Conservation (phyloP, 345 rosid genomes). For the Cardamine chenopodiifolia region DNA sequence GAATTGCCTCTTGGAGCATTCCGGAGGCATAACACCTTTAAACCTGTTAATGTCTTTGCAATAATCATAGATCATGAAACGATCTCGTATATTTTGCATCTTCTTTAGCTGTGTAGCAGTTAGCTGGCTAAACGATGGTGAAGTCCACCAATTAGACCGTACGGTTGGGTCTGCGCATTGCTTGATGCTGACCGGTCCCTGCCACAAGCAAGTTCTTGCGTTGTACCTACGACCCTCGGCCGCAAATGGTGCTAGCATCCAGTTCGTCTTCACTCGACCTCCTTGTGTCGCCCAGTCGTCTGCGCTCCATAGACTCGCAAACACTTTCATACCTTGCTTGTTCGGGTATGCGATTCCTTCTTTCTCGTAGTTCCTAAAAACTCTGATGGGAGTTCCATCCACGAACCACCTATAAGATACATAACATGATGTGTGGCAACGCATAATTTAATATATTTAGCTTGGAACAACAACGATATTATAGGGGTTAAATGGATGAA, state of each 20-base stretch:
- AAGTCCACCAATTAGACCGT: conserved; percentile 64
- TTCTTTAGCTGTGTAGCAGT: conserved; percentile 45
- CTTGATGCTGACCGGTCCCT: conserved; percentile 54
- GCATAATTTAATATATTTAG: not conserved
- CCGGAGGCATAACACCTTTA: conserved; percentile 63
- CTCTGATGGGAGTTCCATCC: conserved; percentile 62
- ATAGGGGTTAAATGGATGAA: not conserved
- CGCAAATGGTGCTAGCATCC: conserved; percentile 59
- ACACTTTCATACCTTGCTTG: conserved; percentile 71
- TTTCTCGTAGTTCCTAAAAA: conserved; percentile 57
- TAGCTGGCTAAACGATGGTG: conserved; percentile 51
- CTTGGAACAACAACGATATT: not conserved
- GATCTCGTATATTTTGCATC: conserved; percentile 56
- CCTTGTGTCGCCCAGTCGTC: conserved; percentile 83
- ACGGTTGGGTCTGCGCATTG: conserved; percentile 51
- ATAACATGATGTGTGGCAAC: not conserved
- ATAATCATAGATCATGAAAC: conserved; percentile 69
- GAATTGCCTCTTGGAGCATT: conserved; percentile 67
- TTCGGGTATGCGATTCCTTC: conserved; percentile 67
- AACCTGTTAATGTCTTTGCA: conserved; percentile 65
- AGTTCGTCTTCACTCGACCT: conserved; percentile 65
- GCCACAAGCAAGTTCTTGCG: conserved; percentile 68
- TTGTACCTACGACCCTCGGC: conserved; percentile 55
- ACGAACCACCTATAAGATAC: conserved; percentile 59
- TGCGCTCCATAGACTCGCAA: conserved; percentile 74